Evolutionary conservation across 352 stramenopile genomes (phyloP), one percentile per base, ranked within the genome.

Genomic region (Phytopythium vexans): DNA sequence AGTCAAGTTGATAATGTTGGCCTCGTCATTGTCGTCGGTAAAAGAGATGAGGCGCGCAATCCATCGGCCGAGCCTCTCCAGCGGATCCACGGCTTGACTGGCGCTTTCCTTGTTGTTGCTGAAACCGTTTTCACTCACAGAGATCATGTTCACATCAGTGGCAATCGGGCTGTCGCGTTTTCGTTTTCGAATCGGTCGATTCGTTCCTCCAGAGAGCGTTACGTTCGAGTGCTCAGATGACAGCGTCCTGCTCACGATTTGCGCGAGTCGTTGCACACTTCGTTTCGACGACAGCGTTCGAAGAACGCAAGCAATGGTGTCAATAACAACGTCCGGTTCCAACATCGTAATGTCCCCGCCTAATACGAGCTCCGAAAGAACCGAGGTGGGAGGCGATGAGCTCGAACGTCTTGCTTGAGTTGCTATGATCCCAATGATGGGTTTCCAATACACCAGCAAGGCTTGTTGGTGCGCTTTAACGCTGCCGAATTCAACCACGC

Each of bases 41-140:
- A 77, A 63, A n/a, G 68, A 70, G 1, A 83, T 43, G 34, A 86
- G 62, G 33, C 68, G 53, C 39, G 80, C 31, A 39, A 86, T 52
- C 70, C 70, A 86, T 43, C 34, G 39, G 5, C 63, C 61, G 46
- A 86, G n/a, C 14, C 61, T 71, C 37, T 80, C 67, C 41, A 70
- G 51, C 5, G 69, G 44, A 35, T 67, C 47, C 1, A 12, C 16
- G 36, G 15, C 12, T 27, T 32, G 21, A 27, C 34, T 32, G 36
- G 48, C 2, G 4, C 8, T 16, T 43, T n/a, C 3, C 6, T 12
- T 1, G 12, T 5, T 3, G 8, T 0, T 2, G 16, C 35, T 10
- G 38, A 44, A 12, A 44, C 36, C 27, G 21, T 45, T 37, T n/a
- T 37, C 38, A 11, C 14, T 3, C n/a, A 33, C 38, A 4, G 32